Evolutionary conservation across 179 eudicot species (phyloP).

Genomic region (Gypsophila paniculata): DNA sequence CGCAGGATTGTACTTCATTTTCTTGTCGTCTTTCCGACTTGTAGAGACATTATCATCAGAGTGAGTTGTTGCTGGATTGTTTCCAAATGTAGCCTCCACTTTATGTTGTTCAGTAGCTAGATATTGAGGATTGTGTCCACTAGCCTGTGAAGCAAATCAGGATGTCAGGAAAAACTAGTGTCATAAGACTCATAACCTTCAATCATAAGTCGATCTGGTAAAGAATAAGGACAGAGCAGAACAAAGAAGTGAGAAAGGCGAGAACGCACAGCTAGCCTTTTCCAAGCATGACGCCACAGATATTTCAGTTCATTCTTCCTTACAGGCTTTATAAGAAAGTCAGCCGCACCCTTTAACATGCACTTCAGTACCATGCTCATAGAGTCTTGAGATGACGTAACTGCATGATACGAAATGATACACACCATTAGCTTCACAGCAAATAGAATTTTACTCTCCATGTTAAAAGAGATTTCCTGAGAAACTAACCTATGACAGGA

Average conservation of each 20-base stretch:
- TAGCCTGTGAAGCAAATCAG: slow-evolving; percentile 20
- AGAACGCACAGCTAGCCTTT: slow-evolving; percentile 38
- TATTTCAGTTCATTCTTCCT: slow-evolving; percentile 61
- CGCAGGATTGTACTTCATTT: slow-evolving; percentile 20
- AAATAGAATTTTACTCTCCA: background rate
- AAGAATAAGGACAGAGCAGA: background rate
- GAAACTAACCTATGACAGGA: slow-evolving; percentile 53
- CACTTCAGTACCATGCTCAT: slow-evolving; percentile 52
- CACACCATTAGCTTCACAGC: background rate
- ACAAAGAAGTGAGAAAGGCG: background rate
- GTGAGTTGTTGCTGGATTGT: slow-evolving; percentile 22
- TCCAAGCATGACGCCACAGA: slow-evolving; percentile 73
- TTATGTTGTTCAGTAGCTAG: slow-evolving; percentile 19
- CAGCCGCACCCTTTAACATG: slow-evolving; percentile 61
- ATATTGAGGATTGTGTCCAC: slow-evolving; percentile 18
- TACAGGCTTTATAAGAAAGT: slow-evolving; percentile 62
- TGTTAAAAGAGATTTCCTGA: background rate
- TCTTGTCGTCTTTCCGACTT: slow-evolving; percentile 23
- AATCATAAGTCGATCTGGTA: background rate
- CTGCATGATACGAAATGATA: slow-evolving; percentile 31
- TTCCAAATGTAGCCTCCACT: slow-evolving; percentile 20
- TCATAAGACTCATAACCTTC: background rate
- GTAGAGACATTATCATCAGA: slow-evolving; percentile 31
- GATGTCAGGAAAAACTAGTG: background rate
- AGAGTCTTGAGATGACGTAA: slow-evolving; percentile 63